Conservation (phyloP, 2,329 filamentous ascomycete genomes). For the Aspergillus sp. region DNA sequence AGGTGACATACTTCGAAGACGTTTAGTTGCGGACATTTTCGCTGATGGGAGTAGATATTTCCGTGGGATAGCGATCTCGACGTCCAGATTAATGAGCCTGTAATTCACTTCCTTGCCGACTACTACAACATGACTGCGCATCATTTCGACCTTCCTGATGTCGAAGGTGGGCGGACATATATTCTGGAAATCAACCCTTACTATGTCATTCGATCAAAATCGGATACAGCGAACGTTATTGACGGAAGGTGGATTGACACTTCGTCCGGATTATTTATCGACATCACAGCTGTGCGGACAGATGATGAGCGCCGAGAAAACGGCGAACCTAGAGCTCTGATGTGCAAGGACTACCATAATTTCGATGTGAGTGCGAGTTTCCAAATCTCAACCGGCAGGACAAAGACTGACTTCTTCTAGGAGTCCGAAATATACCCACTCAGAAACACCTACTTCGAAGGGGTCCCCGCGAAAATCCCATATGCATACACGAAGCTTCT, state of each 20-base stretch:
- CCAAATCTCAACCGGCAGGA: not conserved
- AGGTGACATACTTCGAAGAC: constrained; percentile 27
- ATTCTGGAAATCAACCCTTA: constrained; percentile 61
- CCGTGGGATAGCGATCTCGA: constrained; percentile 64
- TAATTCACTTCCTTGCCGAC: constrained; percentile 55
- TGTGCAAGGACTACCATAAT: constrained; percentile 58
- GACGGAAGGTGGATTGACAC: constrained; percentile 64
- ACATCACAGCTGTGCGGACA: constrained; percentile 58
- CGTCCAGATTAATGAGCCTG: constrained; percentile 56
- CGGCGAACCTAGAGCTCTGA: constrained; percentile 46
- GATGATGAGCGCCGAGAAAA: constrained; percentile 41
- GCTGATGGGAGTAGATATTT: constrained; percentile 43
- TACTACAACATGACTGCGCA: constrained; percentile 66
- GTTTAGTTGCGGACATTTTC: constrained; percentile 5
- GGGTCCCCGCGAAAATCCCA: constrained; percentile 54
- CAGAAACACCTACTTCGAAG: constrained; percentile 55
- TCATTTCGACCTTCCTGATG: constrained; percentile 42
- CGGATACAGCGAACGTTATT: constrained; percentile 56
- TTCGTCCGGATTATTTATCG: constrained; percentile 59
- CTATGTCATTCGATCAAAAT: constrained; percentile 45
- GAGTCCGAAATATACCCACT: constrained; percentile 59
- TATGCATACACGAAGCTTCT: constrained; percentile 57
- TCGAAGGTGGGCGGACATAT: constrained; percentile 45
- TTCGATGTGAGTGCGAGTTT: constrained; percentile 41
- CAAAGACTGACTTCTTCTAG: constrained; percentile 15